Evolutionary conservation across 139 green algal species (phyloP), one percentile per base, ranked within the genome.

Genomic region (Ettlia oleoabundans): DNA sequence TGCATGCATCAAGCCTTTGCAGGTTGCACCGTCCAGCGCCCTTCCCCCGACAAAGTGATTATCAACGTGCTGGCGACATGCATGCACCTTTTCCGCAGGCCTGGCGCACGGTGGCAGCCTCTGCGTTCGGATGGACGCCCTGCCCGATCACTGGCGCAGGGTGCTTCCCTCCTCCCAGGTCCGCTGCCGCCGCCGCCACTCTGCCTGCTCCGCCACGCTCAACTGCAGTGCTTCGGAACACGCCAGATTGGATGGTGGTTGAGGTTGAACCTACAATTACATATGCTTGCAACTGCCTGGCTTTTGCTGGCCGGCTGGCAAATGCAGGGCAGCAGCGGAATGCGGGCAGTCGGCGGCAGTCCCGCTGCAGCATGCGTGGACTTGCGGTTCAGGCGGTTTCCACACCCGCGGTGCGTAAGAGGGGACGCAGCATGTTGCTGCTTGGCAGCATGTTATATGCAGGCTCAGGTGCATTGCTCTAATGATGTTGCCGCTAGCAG

Each of bases 391-490:
- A 52, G 26, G 73, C 73, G 24, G 37, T 80, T 24, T 38, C 51
- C 26, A 67, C 73, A 33, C 73, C 73, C 53, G 22, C 53, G 72
- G 72, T 78, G 33, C n/a, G n/a, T n/a, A 19, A 47, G 3, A 21
- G 8, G 4, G n/a, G n/a, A 40, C 8, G 63, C 63, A 43, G 19
- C 3, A 30, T 10, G 4, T 70, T 1, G 18, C 30, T 70, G 63
- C 5, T 43, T n/a, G n/a, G n/a, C n/a, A n/a, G n/a, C n/a, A n/a
- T n/a, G n/a, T n/a, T n/a, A n/a, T n/a, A n/a, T n/a, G n/a, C n/a
- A n/a, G n/a, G n/a, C n/a, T n/a, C n/a, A n/a, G n/a, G n/a, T n/a
- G n/a, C n/a, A n/a, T n/a, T n/a, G n/a, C n/a, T n/a, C n/a, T n/a
- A n/a, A n/a, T n/a, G n/a, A 35, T 10, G 15, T 7, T 30, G 58